Conservation (phyloP, 345 rosid species). For the Eucalyptus dawsonii region DNA sequence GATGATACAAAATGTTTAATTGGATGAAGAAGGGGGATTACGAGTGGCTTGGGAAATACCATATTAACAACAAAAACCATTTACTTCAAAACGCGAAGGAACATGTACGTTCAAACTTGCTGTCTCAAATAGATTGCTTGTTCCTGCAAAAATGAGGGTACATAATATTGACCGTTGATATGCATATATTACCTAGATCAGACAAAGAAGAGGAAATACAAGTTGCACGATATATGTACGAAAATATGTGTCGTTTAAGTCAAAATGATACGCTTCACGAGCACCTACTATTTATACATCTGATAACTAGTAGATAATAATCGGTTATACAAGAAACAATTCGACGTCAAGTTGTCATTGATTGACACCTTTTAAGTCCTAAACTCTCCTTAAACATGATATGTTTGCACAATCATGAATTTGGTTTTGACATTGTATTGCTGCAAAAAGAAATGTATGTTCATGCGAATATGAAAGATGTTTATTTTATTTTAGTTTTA, state of each 20-base stretch:
- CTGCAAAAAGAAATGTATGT: neutral
- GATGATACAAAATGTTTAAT: neutral
- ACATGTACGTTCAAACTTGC: neutral
- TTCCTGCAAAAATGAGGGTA: neutral
- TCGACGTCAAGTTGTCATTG: neutral
- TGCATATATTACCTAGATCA: neutral
- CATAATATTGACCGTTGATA: neutral
- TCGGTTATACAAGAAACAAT: neutral
- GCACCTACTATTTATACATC: neutral
- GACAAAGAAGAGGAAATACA: neutral
- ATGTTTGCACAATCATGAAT: neutral
- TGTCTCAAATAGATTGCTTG: neutral
- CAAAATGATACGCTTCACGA: no score
- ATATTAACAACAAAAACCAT: neutral
- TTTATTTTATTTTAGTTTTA: neutral
- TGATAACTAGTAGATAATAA: neutral
- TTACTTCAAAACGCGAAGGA: neutral
- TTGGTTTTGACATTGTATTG: neutral
- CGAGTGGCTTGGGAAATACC: neutral
- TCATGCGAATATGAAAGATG: neutral
- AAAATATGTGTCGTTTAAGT: neutral
- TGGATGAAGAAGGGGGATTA: neutral
- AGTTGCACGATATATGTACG: neutral
- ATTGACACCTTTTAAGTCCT: neutral
- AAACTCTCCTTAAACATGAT: neutral